These are phyloP conservation scores for Lipomyces japonicus DNA, from an alignment of 805 yeast species.

Conservation along the genomic window DNA sequence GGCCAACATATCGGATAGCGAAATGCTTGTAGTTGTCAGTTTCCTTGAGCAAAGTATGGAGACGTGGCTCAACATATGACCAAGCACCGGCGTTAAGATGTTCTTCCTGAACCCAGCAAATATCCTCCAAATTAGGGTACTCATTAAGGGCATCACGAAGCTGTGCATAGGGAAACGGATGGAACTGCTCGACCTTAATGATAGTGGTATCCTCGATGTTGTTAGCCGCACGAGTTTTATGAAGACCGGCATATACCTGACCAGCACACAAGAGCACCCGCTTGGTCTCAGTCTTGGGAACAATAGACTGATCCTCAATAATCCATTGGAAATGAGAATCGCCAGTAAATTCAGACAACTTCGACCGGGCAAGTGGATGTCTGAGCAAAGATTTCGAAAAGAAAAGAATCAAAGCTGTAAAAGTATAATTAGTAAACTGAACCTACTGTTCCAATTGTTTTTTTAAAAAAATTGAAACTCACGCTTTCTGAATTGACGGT, in stretches of 20 bases:
- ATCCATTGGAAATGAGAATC: conserved; percentile 94
- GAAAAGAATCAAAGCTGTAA: conserved; percentile 60
- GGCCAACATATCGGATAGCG: conserved; percentile 81
- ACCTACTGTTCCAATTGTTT: too few relatives aligned
- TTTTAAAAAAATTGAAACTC: neutral
- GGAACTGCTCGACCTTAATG: conserved; percentile 86
- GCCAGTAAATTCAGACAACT: conserved; percentile 77
- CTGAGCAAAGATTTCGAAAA: conserved; percentile 93
- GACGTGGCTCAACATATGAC: conserved; percentile 77
- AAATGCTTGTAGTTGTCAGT: conserved; percentile 61
- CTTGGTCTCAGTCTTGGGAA: conserved; percentile 76
- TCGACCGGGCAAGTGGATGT: conserved; percentile 95
- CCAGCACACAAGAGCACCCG: conserved; percentile 82
- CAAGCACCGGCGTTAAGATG: conserved; percentile 96
- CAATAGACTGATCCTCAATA: conserved; percentile 81
- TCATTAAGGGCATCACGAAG: conserved; percentile 75
- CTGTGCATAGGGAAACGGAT: conserved; percentile 98
- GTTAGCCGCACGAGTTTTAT: conserved; percentile 77
- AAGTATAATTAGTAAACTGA: conserved; percentile 43
- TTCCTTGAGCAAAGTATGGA: conserved; percentile 69
- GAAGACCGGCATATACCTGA: conserved; percentile 90
- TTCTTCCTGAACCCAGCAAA: conserved; percentile 98
- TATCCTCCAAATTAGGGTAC: conserved; percentile 78
- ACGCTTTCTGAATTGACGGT: conserved; percentile 86
- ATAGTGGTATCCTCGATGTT: conserved; percentile 82